Evolutionary conservation across 345 rosid genomes (phyloP).

Genomic region (Eutrema yunnanense): DNA sequence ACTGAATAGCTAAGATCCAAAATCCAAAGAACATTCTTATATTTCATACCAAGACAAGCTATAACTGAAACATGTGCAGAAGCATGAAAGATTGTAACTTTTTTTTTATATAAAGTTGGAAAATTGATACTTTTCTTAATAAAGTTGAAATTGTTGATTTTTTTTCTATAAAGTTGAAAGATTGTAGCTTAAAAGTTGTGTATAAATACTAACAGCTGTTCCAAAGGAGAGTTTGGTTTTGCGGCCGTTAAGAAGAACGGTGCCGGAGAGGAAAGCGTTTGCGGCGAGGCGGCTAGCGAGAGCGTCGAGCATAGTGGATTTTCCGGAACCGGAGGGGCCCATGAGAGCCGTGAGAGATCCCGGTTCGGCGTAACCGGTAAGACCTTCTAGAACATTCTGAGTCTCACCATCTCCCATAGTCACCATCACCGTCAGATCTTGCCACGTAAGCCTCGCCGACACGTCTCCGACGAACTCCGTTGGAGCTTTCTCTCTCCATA

Average conservation of each 20-base stretch:
- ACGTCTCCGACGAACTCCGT: slow-evolving; percentile 68
- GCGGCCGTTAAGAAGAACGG: slow-evolving; percentile 80
- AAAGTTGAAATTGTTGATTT: neutral
- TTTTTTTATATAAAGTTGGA: neutral
- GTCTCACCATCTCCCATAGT: slow-evolving; percentile 61
- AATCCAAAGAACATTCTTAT: slow-evolving; percentile 20
- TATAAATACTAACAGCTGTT: slow-evolving; percentile 61
- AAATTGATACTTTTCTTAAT: neutral
- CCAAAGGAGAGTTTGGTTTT: slow-evolving; percentile 95
- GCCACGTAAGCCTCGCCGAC: slow-evolving; percentile 86
- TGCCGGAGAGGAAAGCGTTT: slow-evolving; percentile 81
- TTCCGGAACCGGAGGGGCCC: slow-evolving; percentile 98
- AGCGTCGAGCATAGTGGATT: slow-evolving; percentile 91
- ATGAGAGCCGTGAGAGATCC: slow-evolving; percentile 78
- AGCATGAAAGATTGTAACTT: neutral
- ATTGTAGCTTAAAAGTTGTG: neutral
- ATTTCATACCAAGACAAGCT: slow-evolving; percentile 10
- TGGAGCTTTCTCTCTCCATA: slow-evolving; percentile 62
- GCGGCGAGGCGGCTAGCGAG: slow-evolving; percentile 85
- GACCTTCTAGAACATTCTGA: slow-evolving; percentile 72
- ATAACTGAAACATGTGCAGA: slow-evolving; percentile 6
- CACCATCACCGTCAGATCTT: slow-evolving; percentile 84
- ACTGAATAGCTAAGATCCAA: slow-evolving; percentile 26
- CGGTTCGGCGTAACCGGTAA: slow-evolving; percentile 89
- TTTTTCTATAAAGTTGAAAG: neutral